A percentile compares a stretch with the other conserved stretches of the same genome.
Conservation (phyloP, 2,329 filamentous ascomycete genomes). For the Trichophyton simii region DNA sequence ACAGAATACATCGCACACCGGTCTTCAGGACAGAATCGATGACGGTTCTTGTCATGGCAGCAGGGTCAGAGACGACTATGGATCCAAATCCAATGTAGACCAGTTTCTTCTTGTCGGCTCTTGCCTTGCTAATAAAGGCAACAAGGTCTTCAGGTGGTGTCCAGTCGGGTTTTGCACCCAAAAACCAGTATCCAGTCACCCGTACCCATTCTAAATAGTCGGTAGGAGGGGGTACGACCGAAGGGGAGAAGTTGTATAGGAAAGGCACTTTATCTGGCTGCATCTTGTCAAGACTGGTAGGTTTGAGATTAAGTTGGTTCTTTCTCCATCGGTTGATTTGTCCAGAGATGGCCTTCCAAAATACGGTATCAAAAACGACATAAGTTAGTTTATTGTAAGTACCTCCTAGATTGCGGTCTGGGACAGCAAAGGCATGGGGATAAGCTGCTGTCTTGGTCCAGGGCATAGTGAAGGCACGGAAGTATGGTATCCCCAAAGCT, state of each 20-base stretch:
- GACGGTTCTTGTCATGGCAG: slow-evolving; percentile 80
- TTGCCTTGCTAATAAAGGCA: slow-evolving; percentile 72
- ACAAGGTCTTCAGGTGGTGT: slow-evolving; percentile 61
- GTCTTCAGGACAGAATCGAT: slow-evolving; percentile 82
- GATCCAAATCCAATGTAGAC: slow-evolving; percentile 97
- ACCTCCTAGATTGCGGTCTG: slow-evolving; percentile 86
- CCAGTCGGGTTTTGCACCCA: slow-evolving; percentile 63
- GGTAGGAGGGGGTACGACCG: slow-evolving; percentile 82
- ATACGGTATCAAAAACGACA: slow-evolving; percentile 89
- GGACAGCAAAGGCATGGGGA: slow-evolving; percentile 88
- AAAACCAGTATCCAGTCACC: slow-evolving; percentile 95
- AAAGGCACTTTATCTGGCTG: slow-evolving; percentile 97
- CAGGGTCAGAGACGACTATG: slow-evolving; percentile 83
- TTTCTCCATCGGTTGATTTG: slow-evolving; percentile 92
- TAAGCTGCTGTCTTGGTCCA: slow-evolving; percentile 95
- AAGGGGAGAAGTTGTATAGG: slow-evolving; percentile 91
- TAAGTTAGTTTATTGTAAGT: slow-evolving; percentile 93
- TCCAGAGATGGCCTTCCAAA: slow-evolving; percentile 84
- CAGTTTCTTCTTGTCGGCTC: slow-evolving; percentile 71
- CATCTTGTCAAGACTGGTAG: slow-evolving; percentile 77
- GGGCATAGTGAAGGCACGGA: slow-evolving; percentile 95
- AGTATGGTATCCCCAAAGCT: slow-evolving; percentile 83
- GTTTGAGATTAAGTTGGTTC: slow-evolving; percentile 61
- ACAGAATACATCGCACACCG: slow-evolving; percentile 86
- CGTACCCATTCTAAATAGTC: slow-evolving; percentile 98